A percentile compares a stretch with the other conserved stretches of the same genome.
Conservation (phyloP, 2,329 filamentous ascomycete species). For the Teratosphaeria nubilosa region DNA sequence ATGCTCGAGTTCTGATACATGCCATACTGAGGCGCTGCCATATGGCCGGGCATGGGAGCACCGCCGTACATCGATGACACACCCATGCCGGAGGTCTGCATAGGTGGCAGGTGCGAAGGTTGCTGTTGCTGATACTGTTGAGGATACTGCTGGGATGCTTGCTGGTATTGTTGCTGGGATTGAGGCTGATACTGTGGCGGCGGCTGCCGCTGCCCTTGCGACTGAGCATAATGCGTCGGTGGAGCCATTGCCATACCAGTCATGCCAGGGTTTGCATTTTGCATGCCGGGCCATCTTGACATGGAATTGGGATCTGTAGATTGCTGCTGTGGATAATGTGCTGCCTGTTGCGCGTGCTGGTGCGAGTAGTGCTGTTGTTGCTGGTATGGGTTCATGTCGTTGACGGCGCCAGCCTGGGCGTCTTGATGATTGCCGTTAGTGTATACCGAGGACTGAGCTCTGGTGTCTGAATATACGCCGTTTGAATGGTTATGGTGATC, state of each 20-base stretch:
- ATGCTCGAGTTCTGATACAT: background rate
- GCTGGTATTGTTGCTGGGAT: conserved; percentile 7
- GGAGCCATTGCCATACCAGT: background rate
- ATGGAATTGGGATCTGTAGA: background rate
- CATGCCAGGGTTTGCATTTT: background rate
- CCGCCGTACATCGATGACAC: conserved; percentile 1
- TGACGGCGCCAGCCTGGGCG: conserved; percentile 3
- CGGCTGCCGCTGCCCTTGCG: conserved; percentile 8
- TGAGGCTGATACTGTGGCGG: conserved; percentile 3
- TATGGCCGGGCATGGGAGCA: background rate
- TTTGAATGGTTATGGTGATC: conserved; percentile 3
- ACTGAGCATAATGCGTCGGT: conserved; percentile 6
- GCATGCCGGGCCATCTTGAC: background rate
- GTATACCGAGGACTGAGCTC: conserved; percentile 5
- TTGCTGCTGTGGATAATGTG: background rate
- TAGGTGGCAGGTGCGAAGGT: conserved; percentile 1
- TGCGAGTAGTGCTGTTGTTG: conserved; percentile 4
- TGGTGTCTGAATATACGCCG: conserved; percentile 1
- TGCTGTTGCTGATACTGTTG: conserved; percentile 8
- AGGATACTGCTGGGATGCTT: conserved; percentile 9
- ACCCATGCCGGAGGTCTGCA: conserved; percentile 3
- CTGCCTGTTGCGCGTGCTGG: conserved; percentile 1
- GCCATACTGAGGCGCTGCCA: background rate
- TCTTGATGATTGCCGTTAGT: conserved; percentile 11
- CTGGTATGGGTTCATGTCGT: conserved; percentile 15